Evolutionary conservation across 2,329 filamentous ascomycete species (phyloP).

Genomic region (Colletotrichum graminicola): DNA sequence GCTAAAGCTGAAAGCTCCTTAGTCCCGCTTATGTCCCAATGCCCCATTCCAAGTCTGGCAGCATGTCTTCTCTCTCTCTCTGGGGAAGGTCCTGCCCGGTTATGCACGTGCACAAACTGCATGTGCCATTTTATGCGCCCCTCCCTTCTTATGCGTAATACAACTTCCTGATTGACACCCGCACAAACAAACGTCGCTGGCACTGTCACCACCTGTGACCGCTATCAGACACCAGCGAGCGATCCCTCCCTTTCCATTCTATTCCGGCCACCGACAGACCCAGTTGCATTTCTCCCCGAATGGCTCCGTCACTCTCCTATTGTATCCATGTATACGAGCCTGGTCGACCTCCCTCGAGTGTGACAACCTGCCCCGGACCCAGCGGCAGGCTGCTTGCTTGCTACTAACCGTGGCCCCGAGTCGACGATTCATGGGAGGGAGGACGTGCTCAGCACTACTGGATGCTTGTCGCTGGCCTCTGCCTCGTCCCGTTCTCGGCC

Average conservation of each 20-base stretch:
- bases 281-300: slow-evolving; percentile 16
- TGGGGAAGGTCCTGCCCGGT: slow-evolving; percentile 19
- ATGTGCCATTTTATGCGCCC: slow-evolving; percentile 16
- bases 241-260: slow-evolving; percentile 22
- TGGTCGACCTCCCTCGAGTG: slow-evolving; percentile 11
- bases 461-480: neutral
- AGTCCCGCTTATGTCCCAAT: slow-evolving; percentile 11
- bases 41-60: no score
- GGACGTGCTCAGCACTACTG: neutral
- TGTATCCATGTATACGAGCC: slow-evolving; percentile 1
- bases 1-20: neutral
- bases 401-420: neutral
- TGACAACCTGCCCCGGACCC: neutral
- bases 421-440: neutral
- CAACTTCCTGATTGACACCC: slow-evolving; percentile 31
- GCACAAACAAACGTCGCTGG: slow-evolving; percentile 6
- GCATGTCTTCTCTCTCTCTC: no score
- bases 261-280: neutral
- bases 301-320: slow-evolving; percentile 27
- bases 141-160: slow-evolving; percentile 31
- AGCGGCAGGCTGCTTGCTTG: neutral
- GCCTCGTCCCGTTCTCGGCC: neutral
- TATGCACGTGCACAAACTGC: slow-evolving; percentile 14
- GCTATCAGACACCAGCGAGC: slow-evolving; percentile 25
- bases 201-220: slow-evolving; percentile 16